Percentiles rank a stretch among this genome's conserved stretches.
These are phyloP conservation scores for Backusella macrospora DNA, from an alignment of 192 early-diverging fungal species.

Conservation along the genomic window DNA sequence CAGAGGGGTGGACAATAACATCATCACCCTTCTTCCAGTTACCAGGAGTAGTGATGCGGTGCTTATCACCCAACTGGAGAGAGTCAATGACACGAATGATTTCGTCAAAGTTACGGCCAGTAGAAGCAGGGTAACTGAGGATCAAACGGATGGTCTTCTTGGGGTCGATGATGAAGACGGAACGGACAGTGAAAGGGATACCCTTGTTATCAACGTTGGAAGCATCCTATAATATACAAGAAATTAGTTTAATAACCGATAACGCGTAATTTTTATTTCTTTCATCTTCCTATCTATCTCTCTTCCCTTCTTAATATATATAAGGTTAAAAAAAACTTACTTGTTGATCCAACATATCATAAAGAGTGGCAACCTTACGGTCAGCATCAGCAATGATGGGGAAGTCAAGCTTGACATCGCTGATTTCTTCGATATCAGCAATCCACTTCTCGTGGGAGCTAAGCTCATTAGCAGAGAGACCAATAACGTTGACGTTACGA, in stretches of 20 bases:
- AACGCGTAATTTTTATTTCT: background rate
- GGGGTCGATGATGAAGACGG: constrained; percentile 95
- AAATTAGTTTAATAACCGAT: background rate
- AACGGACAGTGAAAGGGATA: constrained; percentile 93
- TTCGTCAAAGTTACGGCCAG: constrained; percentile 96
- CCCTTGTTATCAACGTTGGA: constrained; percentile 88
- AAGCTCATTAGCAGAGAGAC: constrained; percentile 91
- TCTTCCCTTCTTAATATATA: background rate
- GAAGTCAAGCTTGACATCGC: constrained; percentile 74
- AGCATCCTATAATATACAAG: constrained; percentile 57
- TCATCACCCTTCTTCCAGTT: constrained; percentile 89
- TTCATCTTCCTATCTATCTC: background rate
- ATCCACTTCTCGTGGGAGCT: constrained; percentile 86
- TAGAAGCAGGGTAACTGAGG: constrained; percentile 92
- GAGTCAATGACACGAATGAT: constrained; percentile 93
- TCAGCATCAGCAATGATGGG: constrained; percentile 95
- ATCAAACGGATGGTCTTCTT: constrained; percentile 87
- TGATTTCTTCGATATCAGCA: constrained; percentile 90
- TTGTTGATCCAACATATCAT: constrained; percentile 97
- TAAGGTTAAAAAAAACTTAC: constrained; percentile 15
- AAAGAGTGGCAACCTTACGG: constrained; percentile 84
- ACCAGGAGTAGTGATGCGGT: constrained; percentile 91
- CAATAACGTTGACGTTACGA: constrained; percentile 89
- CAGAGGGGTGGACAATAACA: constrained; percentile 89
- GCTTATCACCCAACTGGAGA: constrained; percentile 86